A percentile compares a stretch with the other conserved stretches of the same genome.
Evolutionary conservation across 495 filamentous ascomycete genomes (phyloP).

Genomic region (Podospora sp.): DNA sequence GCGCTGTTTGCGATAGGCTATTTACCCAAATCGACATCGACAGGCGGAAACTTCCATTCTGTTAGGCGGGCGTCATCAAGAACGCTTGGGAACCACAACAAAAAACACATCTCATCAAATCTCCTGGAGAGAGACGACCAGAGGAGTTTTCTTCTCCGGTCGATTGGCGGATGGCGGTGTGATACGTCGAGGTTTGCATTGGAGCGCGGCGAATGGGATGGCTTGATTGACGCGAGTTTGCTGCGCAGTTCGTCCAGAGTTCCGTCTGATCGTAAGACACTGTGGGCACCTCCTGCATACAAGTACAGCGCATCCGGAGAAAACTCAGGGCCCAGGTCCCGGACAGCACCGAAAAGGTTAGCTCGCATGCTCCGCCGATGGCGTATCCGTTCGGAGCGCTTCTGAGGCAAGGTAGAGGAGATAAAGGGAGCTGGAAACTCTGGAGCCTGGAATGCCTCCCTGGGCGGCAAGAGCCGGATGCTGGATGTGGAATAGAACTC

Average conservation of each 20-base stretch:
- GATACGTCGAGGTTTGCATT: neutral
- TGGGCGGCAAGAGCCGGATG: neutral
- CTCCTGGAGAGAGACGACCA: neutral
- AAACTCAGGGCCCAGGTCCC: neutral
- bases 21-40: conserved; percentile 14
- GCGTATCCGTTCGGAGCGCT: neutral
- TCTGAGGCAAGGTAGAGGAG: neutral
- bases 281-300: conserved; percentile 16
- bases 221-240: neutral
- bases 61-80: neutral
- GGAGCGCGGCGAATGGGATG: neutral
- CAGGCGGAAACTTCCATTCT: conserved; percentile 11
- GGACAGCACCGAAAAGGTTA: neutral
- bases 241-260: neutral
- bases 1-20: conserved; percentile 12
- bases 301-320: neutral
- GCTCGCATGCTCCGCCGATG: neutral
- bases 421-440: neutral
- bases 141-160: neutral
- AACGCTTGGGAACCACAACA: too few species aligned
- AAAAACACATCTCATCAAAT: neutral
- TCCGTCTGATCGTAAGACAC: conserved; percentile 9
- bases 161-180: conserved; percentile 3
- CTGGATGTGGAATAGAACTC: neutral
- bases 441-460: neutral